phyloP scores from a whole-genome alignment of 2,329 filamentous ascomycete genomes.

The Clonostachys byssicola region DNA sequence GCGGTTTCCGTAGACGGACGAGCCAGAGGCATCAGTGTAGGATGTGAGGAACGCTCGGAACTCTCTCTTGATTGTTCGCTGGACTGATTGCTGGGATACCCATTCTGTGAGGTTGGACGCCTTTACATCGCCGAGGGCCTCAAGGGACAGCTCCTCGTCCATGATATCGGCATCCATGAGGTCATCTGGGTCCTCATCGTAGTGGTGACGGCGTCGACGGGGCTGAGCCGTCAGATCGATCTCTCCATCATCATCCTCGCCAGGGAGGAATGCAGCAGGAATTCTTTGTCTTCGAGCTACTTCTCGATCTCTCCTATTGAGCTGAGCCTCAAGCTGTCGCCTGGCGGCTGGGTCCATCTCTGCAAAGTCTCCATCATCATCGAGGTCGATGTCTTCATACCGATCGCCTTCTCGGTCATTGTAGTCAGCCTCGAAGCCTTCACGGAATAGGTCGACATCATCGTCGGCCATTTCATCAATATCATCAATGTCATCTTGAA shows the following conservation, averaged over 20 bases:
- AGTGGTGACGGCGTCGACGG: constrained; percentile 79
- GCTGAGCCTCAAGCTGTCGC: constrained; percentile 66
- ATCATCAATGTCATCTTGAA: constrained; percentile 71
- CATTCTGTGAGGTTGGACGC: constrained; percentile 91
- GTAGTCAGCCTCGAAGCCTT: constrained; percentile 71
- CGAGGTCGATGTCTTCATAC: constrained; percentile 69
- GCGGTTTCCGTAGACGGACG: constrained; percentile 90
- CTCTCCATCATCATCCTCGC: constrained; percentile 81
- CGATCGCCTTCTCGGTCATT: constrained; percentile 59
- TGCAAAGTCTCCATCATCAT: constrained; percentile 74
- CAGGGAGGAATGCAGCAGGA: constrained; percentile 69
- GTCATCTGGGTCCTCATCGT: constrained; percentile 92
- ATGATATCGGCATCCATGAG: constrained; percentile 91
- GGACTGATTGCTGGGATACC: constrained; percentile 86
- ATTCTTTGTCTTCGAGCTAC: constrained; percentile 62
- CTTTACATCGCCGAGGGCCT: constrained; percentile 89
- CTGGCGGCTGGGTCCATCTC: constrained; percentile 63
- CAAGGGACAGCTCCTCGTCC: constrained; percentile 90
- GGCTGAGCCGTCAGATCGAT: constrained; percentile 83
- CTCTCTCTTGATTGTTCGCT: constrained; percentile 89
- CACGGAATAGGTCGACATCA: constrained; percentile 72
- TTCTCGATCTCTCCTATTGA: constrained; percentile 72
- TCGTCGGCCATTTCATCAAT: constrained; percentile 81
- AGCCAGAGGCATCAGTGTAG: constrained; percentile 84
- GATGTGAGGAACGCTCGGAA: constrained; percentile 98